Evolutionary conservation across 768 basidiomycete species (phyloP), one percentile per base, ranked within the genome.

Genomic region (Serendipita sp.): DNA sequence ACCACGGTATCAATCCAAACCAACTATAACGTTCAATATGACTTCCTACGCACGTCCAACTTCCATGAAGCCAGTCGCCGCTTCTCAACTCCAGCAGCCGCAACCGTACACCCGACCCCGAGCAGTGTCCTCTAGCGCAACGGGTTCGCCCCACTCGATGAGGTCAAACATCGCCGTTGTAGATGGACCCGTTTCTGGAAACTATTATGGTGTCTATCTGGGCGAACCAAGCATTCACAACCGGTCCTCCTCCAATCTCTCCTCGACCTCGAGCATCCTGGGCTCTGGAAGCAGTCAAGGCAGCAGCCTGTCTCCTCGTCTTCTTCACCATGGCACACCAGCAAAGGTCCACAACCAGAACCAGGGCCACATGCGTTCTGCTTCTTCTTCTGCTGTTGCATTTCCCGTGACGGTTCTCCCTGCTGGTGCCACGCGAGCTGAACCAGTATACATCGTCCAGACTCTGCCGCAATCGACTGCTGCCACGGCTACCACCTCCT

Each of bases 121-220:
- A 24, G 53, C 53, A 3, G 30, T 58, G 5, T 58, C 53, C 17
- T 48, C 45, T 9, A 48, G 20, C 26, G 22, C 17, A 9, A 58
- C 24, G 22, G 53, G 53, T 33, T 58, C 53, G 4, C 53, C 53
- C 3, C 24, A 58, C 24, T 58, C 53, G 17, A 28, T 58, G 22
- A 17, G 22, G 17, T 24, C 53, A 3, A 58, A 58, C 30, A 58
- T 58, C 17, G 53, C 53, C 24, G 53, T 58, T 5, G 53, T 28
- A 4, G 53, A 26, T 28, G 53, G 53, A 31, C 5, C 53, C 5
- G 31, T 33, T 7, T 20, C 53, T 28, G 53, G 53, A 5, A 26
- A 58, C 24, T 58, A 58, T n/a, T 58, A 58, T 31, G 53, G 53
- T 31, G 53, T 58, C 11, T 58, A 24, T 33, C 53, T 58, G 4